phyloP scores from a whole-genome alignment of 2,329 filamentous ascomycete species.

The Sporothrix luriei region DNA sequence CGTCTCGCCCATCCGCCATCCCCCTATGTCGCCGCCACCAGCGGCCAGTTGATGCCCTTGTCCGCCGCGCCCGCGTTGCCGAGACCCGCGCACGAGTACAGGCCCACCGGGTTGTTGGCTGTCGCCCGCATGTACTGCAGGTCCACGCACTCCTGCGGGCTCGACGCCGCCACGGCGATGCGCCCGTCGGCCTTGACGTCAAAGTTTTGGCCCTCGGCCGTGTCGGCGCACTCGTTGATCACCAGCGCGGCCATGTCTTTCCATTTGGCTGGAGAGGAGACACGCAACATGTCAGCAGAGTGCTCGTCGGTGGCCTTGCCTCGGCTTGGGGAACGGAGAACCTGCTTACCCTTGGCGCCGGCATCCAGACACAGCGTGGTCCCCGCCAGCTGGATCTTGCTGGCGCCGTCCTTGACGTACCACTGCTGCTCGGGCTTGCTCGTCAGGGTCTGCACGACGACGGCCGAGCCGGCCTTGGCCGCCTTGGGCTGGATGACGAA shows the following conservation, averaged over 20 bases:
- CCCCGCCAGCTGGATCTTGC: conserved; percentile 45
- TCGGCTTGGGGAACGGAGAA: no score
- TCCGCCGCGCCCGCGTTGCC: conserved; percentile 47
- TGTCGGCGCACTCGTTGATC: conserved; percentile 44
- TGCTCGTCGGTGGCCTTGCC: no score
- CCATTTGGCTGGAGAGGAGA: conserved; percentile 42
- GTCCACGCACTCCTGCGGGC: conserved; percentile 47
- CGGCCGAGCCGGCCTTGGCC: conserved; percentile 41
- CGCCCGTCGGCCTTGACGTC: conserved; percentile 46
- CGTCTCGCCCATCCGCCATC: neutral
- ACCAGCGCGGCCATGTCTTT: conserved; percentile 47
- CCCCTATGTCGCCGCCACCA: conserved; percentile 39
- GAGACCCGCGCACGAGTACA: conserved; percentile 47
- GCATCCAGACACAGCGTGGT: conserved; percentile 49
- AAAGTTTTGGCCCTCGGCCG: conserved; percentile 44
- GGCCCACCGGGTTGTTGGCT: conserved; percentile 48
- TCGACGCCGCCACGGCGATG: conserved; percentile 45
- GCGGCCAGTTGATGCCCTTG: conserved; percentile 49
- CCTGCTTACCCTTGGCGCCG: conserved; percentile 42
- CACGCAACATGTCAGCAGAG: neutral
- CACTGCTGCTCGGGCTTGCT: conserved; percentile 47
- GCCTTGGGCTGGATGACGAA: conserved; percentile 47
- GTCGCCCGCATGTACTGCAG: conserved; percentile 48
- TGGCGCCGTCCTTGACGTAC: conserved; percentile 44
- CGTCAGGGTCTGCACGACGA: conserved; percentile 45